phyloP scores from a whole-genome alignment of 2,329 filamentous ascomycete species.

The Pseudopyrenochaeta lycopersici region DNA sequence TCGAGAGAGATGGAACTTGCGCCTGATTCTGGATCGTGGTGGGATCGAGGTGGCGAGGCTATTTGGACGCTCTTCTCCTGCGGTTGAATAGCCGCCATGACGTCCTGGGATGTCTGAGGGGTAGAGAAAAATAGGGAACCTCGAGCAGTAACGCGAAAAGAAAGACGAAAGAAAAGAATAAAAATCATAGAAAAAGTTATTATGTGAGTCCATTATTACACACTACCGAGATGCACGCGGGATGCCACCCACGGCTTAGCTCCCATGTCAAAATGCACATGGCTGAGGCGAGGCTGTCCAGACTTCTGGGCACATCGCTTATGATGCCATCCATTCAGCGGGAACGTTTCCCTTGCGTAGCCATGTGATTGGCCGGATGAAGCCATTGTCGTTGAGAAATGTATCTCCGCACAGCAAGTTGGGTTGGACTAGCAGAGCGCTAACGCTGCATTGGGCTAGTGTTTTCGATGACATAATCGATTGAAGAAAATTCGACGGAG shows the following conservation, averaged over 20 bases:
- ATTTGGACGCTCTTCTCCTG: slow-evolving; percentile 22
- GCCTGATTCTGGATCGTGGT: slow-evolving; percentile 22
- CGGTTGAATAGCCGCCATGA: slow-evolving; percentile 1
- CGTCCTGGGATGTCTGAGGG: neutral
- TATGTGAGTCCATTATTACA: slow-evolving; percentile 14
- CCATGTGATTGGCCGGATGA: neutral
- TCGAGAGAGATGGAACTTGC: slow-evolving; percentile 40
- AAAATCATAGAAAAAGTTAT: neutral
- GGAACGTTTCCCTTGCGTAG: neutral
- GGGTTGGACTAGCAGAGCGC: neutral
- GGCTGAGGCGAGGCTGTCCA: neutral
- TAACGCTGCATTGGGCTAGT: too few relatives aligned
- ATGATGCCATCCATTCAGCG: neutral
- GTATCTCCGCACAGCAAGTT: neutral
- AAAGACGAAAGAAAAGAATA: neutral
- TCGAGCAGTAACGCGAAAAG: neutral
- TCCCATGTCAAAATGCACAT: slow-evolving; percentile 8
- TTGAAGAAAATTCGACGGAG: too few relatives aligned
- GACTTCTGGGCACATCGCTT: neutral
- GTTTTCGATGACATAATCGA: too few relatives aligned
- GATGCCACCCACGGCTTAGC: slow-evolving; percentile 27
- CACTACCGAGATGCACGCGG: slow-evolving; percentile 17
- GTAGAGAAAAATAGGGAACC: neutral
- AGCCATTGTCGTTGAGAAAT: neutral
- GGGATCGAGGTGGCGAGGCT: slow-evolving; percentile 14